A percentile compares a stretch with the other conserved stretches of the same genome.
phyloP scores from a whole-genome alignment of 2,329 filamentous ascomycete genomes.

The Endoconidiophora laricicola region DNA sequence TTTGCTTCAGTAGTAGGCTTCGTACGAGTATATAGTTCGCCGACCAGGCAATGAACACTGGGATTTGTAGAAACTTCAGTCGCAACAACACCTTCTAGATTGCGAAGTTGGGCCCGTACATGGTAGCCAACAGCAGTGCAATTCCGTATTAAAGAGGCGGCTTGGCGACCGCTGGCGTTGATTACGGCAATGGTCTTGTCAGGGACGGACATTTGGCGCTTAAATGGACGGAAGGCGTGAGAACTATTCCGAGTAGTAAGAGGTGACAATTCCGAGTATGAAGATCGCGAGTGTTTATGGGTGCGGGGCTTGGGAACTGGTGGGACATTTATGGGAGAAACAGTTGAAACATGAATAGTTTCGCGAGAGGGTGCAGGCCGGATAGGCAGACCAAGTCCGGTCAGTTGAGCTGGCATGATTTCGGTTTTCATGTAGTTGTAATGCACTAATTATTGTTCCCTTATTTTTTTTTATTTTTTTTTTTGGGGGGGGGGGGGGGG shows the following conservation, averaged over 20 bases:
- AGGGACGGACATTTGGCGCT: slow-evolving; percentile 40
- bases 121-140: slow-evolving; percentile 86
- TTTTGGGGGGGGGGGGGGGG: not conserved
- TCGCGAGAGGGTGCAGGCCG: slow-evolving; percentile 21
- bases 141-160: slow-evolving; percentile 85
- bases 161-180: slow-evolving; percentile 90
- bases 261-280: slow-evolving; percentile 43
- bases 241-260: slow-evolving; percentile 42
- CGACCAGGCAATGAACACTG: slow-evolving; percentile 51
- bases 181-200: slow-evolving; percentile 83
- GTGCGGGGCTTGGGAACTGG: slow-evolving; percentile 17
- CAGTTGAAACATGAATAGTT: slow-evolving; percentile 11
- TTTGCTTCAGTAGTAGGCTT: slow-evolving; percentile 29
- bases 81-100: slow-evolving; percentile 72
- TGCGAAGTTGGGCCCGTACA: slow-evolving; percentile 82
- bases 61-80: slow-evolving; percentile 68
- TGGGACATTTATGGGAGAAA: slow-evolving; percentile 10
- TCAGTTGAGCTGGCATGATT: slow-evolving; percentile 21
- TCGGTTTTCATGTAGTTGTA: not conserved
- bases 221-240: slow-evolving; percentile 41
- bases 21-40: slow-evolving; percentile 44
- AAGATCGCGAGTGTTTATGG: slow-evolving; percentile 46
- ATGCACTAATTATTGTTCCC: no score
- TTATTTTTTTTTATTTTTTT: not conserved
- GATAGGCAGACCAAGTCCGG: slow-evolving; percentile 20